Conservation (phyloP, 2,329 filamentous ascomycete genomes). For the Ceratocystis variospora region DNA sequence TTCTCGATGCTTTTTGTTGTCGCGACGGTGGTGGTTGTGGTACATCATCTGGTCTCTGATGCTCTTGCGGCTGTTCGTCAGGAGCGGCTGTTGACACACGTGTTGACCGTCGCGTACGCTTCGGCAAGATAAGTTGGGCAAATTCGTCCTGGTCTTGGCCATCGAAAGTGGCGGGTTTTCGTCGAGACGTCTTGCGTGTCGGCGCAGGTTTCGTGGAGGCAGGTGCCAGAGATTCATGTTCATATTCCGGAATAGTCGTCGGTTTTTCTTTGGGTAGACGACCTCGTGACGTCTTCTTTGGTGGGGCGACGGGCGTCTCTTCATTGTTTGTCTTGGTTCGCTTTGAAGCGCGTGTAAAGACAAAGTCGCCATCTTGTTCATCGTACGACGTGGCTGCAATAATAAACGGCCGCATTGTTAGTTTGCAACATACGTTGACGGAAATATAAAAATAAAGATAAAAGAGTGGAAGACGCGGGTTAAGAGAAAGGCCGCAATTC, state of each 20-base stretch:
- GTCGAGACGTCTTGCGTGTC: constrained; percentile 27
- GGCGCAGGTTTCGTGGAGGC: constrained; percentile 24
- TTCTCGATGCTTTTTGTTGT: constrained; percentile 19
- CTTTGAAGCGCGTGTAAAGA: constrained; percentile 57
- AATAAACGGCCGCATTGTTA: constrained; percentile 7
- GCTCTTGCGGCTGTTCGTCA: constrained; percentile 22
- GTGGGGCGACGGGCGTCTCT: constrained; percentile 28
- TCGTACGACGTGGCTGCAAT: constrained; percentile 34
- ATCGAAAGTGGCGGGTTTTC: constrained; percentile 30
- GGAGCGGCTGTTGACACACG: constrained; percentile 31
- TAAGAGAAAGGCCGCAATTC: neutral
- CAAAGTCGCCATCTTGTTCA: constrained; percentile 65
- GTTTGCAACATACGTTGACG: neutral
- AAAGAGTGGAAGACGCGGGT: neutral
- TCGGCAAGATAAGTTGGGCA: constrained; percentile 28
- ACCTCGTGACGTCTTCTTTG: constrained; percentile 29
- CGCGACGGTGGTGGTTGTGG: constrained; percentile 18
- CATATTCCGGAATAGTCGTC: constrained; percentile 12
- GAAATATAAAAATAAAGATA: too few species aligned
- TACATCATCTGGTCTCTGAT: constrained; percentile 13
- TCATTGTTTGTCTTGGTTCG: constrained; percentile 40
- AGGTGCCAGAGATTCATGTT: constrained; percentile 19
- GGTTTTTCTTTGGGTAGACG: constrained; percentile 27
- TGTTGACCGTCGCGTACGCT: constrained; percentile 33
- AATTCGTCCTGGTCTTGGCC: constrained; percentile 28